Evolutionary conservation across 106 monocot species (phyloP).

Genomic region (Dendrobium officinale): DNA sequence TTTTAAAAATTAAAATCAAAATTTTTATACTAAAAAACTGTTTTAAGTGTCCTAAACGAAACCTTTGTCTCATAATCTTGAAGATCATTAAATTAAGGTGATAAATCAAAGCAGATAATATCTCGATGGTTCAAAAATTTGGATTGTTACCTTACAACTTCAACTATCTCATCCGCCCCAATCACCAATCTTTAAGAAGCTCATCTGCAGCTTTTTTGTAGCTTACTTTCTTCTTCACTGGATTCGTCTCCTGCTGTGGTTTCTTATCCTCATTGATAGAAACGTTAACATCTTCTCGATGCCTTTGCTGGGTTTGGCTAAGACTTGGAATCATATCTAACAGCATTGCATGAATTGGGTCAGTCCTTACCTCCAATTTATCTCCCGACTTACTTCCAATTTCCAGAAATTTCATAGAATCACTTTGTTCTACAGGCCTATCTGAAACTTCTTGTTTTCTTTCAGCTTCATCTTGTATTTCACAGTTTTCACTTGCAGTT

Average conservation of each 20-base stretch:
- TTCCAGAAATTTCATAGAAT: conserved; percentile 9
- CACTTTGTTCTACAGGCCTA: no score
- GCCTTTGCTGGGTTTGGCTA: conserved; percentile 38
- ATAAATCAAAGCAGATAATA: no score
- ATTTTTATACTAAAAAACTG: no score
- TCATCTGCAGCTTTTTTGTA: conserved; percentile 76
- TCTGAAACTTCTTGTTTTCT: not conserved
- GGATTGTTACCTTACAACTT: no score
- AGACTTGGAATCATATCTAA: conserved; percentile 84
- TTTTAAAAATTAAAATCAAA: no score
- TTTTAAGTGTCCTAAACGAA: no score
- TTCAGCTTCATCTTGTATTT: not conserved
- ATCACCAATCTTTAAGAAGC: conserved; percentile 74
- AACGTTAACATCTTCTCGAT: not conserved
- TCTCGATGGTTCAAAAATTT: no score
- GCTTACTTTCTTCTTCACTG: conserved; percentile 80
- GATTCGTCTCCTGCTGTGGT: conserved; percentile 2
- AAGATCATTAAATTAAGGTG: no score
- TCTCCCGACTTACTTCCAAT: conserved; percentile 12
- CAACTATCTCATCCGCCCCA: not conserved
- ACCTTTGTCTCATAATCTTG: no score
- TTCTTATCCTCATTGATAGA: conserved; percentile 9
- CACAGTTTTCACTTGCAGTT: not conserved
- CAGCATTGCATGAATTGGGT: conserved; percentile 82
- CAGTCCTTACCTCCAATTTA: conserved; percentile 47